These are phyloP conservation scores for Penicillium malachiteum DNA, from an alignment of 495 filamentous ascomycete genomes.

Conservation along the genomic window DNA sequence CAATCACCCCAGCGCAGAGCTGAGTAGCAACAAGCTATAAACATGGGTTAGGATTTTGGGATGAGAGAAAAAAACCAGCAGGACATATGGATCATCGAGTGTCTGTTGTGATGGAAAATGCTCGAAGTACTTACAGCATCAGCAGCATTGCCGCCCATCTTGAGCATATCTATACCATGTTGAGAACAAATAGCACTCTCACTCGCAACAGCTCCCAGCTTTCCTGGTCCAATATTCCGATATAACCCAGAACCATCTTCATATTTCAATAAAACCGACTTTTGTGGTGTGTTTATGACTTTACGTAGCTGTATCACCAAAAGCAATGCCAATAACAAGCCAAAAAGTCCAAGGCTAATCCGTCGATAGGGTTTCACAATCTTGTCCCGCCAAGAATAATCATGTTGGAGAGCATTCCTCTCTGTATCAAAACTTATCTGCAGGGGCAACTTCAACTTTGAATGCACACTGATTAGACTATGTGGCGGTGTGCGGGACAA, in stretches of 20 bases:
- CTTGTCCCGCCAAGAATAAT: background rate
- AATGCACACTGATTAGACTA: background rate
- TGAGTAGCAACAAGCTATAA: slow-evolving; percentile 64
- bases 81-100: too few relatives aligned
- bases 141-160: slow-evolving; percentile 69
- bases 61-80: too few relatives aligned
- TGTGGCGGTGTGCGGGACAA: background rate
- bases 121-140: slow-evolving; percentile 54
- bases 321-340: slow-evolving; percentile 21
- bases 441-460: slow-evolving; percentile 1
- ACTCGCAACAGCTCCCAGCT: slow-evolving; percentile 73
- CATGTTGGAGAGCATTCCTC: background rate
- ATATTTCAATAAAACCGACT: slow-evolving; percentile 6
- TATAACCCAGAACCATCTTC: background rate
- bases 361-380: slow-evolving; percentile 14
- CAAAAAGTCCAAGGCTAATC: slow-evolving; percentile 18
- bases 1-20: slow-evolving; percentile 73
- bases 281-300: slow-evolving; percentile 24
- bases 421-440: background rate
- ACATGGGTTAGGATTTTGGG: background rate
- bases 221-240: slow-evolving; percentile 29
- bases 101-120: background rate
- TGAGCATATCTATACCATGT: slow-evolving; percentile 70
- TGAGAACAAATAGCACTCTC: slow-evolving; percentile 74
- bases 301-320: slow-evolving; percentile 25